Conservation (phyloP, 192 early-diverging fungal genomes). For the Umbelopsis ramanniana region DNA sequence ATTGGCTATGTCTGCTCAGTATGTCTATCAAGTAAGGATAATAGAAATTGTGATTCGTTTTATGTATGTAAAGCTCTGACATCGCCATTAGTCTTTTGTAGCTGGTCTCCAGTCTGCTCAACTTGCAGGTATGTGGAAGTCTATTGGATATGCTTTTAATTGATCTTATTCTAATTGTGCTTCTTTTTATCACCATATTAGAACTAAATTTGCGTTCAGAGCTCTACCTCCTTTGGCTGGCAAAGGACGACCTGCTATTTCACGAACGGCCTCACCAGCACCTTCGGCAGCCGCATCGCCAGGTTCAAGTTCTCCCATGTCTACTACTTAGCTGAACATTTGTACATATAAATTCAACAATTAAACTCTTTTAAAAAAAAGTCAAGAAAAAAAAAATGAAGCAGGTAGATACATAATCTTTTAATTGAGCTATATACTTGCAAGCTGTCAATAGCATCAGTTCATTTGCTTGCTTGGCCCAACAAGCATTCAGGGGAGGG, state of each 20-base stretch:
- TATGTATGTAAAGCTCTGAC: background rate
- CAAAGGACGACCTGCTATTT: background rate
- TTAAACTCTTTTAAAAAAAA: background rate
- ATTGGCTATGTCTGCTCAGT: slow-evolving; percentile 98
- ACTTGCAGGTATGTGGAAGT: slow-evolving; percentile 62
- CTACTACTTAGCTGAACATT: background rate
- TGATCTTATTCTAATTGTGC: background rate
- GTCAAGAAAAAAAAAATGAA: background rate
- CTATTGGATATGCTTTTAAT: too few relatives aligned
- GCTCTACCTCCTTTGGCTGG: slow-evolving; percentile 38
- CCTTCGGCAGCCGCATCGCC: slow-evolving; percentile 9
- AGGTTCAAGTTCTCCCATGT: slow-evolving; percentile 19
- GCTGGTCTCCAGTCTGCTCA: slow-evolving; percentile 74
- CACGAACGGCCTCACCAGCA: slow-evolving; percentile 1
- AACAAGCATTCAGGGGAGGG: too few relatives aligned
- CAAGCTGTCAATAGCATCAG: too few relatives aligned
- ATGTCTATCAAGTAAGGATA: slow-evolving; percentile 85
- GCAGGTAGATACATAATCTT: background rate
- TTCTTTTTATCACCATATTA: slow-evolving; percentile 22
- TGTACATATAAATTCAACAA: background rate
- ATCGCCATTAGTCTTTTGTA: slow-evolving; percentile 61
- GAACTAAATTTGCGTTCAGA: slow-evolving; percentile 73
- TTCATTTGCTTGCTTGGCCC: too few relatives aligned
- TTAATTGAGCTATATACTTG: too few relatives aligned
- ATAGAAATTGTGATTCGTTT: background rate